Evolutionary conservation across 257 asterid species (phyloP).

Genomic region (Nicotiana noctiflora): DNA sequence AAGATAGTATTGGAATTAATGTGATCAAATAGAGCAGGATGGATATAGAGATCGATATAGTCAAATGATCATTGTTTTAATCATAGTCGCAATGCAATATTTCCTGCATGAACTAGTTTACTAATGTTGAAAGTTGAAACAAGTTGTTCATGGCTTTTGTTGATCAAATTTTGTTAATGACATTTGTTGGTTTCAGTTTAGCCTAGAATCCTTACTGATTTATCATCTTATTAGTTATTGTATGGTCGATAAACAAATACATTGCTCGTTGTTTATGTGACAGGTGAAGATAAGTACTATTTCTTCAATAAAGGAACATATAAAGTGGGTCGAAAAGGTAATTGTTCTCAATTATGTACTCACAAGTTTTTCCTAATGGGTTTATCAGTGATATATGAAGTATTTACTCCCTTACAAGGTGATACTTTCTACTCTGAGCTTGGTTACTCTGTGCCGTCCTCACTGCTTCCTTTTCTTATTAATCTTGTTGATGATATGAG

Average conservation of each 20-base stretch:
- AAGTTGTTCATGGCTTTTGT: neutral
- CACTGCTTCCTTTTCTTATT: neutral
- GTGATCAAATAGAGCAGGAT: neutral
- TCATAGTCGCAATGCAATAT: neutral
- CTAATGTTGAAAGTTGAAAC: neutral
- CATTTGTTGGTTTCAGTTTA: neutral
- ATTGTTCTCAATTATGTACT: neutral
- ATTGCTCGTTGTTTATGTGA: conserved; percentile 9
- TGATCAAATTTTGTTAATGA: neutral
- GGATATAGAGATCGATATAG: neutral
- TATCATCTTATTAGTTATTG: neutral
- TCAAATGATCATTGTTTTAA: neutral
- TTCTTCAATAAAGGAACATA: conserved; percentile 72
- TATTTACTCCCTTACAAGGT: neutral
- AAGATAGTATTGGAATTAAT: neutral
- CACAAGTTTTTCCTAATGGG: neutral
- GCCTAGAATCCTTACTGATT: neutral
- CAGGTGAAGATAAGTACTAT: conserved; percentile 80
- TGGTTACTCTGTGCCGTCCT: neutral
- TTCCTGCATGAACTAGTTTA: conserved; percentile 1
- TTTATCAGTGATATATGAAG: neutral
- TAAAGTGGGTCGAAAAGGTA: conserved; percentile 94
- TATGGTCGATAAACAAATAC: conserved; percentile 12
- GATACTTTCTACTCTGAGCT: neutral
- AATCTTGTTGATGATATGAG: conserved; percentile 6